Base-by-base conservation (phyloP, 805 yeast species). In the Brettanomyces anomalus region DNA sequence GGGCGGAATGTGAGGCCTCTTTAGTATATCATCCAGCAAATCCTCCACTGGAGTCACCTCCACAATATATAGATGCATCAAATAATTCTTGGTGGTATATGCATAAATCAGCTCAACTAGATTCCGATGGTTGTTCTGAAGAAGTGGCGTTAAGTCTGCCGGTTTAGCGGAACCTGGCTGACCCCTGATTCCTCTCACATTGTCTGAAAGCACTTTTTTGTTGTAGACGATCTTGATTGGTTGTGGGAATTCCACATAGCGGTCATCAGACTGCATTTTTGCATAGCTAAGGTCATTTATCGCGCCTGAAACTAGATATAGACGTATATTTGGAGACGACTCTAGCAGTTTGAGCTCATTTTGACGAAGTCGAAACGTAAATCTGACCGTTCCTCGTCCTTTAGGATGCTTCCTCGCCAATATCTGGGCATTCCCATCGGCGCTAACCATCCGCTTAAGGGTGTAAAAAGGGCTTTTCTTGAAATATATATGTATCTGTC, bases 81-180 rank as follows among this genome's bases (percentile, higher is more conserved):
- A 57, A 53, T 60, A 79, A 43, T 73, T 71, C 11, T 64, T 62
- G 17, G 68, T 66, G 1, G 84, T 72, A 53, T 73, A 78, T 0
- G 81, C 80, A 54, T 81, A 85, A 2, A 71, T 68, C 21, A 81
- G 55, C 44, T 72, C 74, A 31, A 82, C 55, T 7, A 56, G 53
- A 53, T 78, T 81, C 16, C 34, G 40, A 1, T 34, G 49, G 18
- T 37, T 28, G 18, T 49, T 36, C 19, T 57, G 46, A n/a, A 74
- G 39, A 35, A 66, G 64, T 3, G 68, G 67, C 0, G 95, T 83
- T 35, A 90, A 50, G 57, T 89, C 84, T 0, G 86, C 88, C 0
- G 97, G 96, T 46, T 76, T 73, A 1, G 88, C 81, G 0, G 96
- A 80, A 0, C 95, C 96, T 0, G 74, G 73, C 45, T 72, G 75